Evolutionary conservation across 2,329 filamentous ascomycete genomes (phyloP).

Genomic region (Diaporthe humulicola): DNA sequence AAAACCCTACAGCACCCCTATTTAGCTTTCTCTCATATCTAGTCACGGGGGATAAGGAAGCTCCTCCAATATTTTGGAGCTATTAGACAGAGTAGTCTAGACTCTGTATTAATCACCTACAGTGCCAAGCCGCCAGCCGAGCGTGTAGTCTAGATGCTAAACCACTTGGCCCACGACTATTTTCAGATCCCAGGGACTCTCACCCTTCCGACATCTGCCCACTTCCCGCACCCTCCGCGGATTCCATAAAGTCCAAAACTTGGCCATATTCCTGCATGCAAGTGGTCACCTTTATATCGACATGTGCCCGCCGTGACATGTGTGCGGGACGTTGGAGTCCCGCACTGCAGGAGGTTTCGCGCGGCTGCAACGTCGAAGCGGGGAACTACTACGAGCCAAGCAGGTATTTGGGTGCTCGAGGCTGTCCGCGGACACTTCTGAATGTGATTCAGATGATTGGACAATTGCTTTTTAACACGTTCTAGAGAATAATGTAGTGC

Average conservation of each 20-base stretch:
- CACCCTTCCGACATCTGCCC: neutral
- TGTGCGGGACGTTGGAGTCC: neutral
- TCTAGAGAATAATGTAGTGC: neutral
- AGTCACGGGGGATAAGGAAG: neutral
- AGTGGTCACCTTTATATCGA: neutral
- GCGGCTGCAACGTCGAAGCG: constrained; percentile 26
- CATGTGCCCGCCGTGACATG: neutral
- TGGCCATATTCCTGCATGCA: neutral
- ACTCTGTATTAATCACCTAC: neutral
- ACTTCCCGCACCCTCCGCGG: constrained; percentile 15
- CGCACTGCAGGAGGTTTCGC: neutral
- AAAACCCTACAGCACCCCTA: neutral
- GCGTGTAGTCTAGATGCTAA: too few relatives aligned
- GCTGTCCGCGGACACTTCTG: constrained; percentile 11
- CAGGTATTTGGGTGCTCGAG: neutral
- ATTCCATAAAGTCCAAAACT: neutral
- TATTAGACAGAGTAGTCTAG: neutral
- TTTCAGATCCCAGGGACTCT: neutral
- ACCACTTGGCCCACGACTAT: neutral
- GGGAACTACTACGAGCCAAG: constrained; percentile 16
- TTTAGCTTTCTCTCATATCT: neutral
- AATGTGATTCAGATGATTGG: neutral
- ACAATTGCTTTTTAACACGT: neutral
- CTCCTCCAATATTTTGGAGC: neutral
- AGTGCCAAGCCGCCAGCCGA: neutral